phyloP scores from a whole-genome alignment of 495 filamentous ascomycete genomes.

The Umbilicaria muhlenbergii region DNA sequence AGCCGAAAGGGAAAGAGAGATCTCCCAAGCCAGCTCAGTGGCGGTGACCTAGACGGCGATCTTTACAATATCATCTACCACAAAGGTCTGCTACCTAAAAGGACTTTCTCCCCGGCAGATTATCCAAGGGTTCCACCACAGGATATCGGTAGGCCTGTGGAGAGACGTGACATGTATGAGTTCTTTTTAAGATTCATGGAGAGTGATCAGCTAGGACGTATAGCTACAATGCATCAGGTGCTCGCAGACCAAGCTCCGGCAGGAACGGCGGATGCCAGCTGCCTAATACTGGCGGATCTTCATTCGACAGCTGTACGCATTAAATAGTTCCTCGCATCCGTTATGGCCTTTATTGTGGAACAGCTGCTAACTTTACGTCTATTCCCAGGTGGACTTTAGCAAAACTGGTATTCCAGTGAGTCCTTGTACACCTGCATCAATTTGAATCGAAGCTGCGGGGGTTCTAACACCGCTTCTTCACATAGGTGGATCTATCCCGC shows the following conservation, averaged over 20 bases:
- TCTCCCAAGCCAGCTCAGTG: conserved; percentile 58
- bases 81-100: conserved; percentile 20
- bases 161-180: conserved; percentile 45
- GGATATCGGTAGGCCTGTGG: conserved; percentile 39
- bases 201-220: conserved; percentile 54
- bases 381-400: conserved; percentile 50
- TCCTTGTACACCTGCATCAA: not conserved
- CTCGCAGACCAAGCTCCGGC: conserved; percentile 41
- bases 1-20: conserved; percentile 52
- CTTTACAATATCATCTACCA: conserved; percentile 65
- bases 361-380: too few species aligned
- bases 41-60: conserved; percentile 76
- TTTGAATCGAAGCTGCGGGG: too few species aligned
- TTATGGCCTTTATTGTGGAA: too few species aligned
- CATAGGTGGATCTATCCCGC: conserved; percentile 24
- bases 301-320: conserved; percentile 41
- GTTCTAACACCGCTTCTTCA: too few species aligned
- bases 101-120: conserved; percentile 40
- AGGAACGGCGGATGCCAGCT: conserved; percentile 42
- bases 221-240: conserved; percentile 50
- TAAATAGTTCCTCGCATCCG: too few species aligned
- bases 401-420: conserved; percentile 60
- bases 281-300: conserved; percentile 47
- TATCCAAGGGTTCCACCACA: conserved; percentile 42
- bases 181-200: conserved; percentile 76